These are phyloP conservation scores for Orobanche coerulescens DNA, from an alignment of 257 asterid species.

Conservation along the genomic window DNA sequence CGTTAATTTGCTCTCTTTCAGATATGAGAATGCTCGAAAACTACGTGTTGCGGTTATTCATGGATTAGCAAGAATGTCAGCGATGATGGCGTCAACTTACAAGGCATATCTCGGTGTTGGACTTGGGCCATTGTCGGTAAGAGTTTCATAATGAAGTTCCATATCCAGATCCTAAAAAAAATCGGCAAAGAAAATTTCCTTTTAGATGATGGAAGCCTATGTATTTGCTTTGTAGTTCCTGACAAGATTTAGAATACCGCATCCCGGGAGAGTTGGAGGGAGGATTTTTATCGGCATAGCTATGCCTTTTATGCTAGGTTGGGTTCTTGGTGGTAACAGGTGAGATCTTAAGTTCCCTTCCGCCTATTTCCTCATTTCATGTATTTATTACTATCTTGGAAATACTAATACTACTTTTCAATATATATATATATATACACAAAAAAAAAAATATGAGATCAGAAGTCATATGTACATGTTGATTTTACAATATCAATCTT, in stretches of 20 bases:
- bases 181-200: not conserved
- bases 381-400: not conserved
- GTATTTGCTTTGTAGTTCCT: constrained; percentile 53
- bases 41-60: constrained; percentile 83
- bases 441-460: no score
- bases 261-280: constrained; percentile 98
- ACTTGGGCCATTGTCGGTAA: constrained; percentile 85
- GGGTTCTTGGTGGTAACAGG: constrained; percentile 99
- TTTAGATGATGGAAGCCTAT: not conserved
- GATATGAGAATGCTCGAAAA: constrained; percentile 79
- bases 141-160: constrained; percentile 1
- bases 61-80: constrained; percentile 97
- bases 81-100: constrained; percentile 91
- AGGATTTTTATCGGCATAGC: constrained; percentile 67
- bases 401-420: no score
- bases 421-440: no score
- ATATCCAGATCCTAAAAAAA: not conserved
- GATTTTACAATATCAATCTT: no score
- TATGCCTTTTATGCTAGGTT: constrained; percentile 93
- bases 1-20: constrained; percentile 26
- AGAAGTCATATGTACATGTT: no score
- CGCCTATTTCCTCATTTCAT: not conserved
- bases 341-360: constrained; percentile 28
- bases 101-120: constrained; percentile 92
- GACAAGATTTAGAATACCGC: constrained; percentile 74